These are phyloP conservation scores for Hanseniaspora guilliermondii DNA, from an alignment of 805 yeast species.

Conservation along the genomic window DNA sequence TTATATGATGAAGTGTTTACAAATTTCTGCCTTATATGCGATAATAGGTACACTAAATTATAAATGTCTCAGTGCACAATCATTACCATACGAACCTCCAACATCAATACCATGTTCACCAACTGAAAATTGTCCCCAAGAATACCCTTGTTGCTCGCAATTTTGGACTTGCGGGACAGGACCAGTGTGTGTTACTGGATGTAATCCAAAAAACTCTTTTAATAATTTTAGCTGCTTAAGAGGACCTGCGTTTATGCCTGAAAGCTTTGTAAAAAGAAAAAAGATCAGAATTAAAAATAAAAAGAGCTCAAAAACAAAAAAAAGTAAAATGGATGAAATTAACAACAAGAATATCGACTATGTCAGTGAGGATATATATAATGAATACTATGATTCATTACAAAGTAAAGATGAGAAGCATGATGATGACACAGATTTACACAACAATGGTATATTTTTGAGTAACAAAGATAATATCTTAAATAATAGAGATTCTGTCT, in stretches of 20 bases:
- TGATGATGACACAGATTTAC: not conserved
- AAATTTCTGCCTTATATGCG: not conserved
- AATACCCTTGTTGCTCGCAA: conserved; percentile 76
- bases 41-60: not conserved
- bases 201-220: conserved; percentile 66
- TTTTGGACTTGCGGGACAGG: conserved; percentile 77
- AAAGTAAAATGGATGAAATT: conserved; percentile 21
- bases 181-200: conserved; percentile 66
- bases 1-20: not conserved
- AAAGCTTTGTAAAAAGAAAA: conserved; percentile 17
- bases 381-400: not conserved
- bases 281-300: not conserved
- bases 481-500: not conserved
- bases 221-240: conserved; percentile 65
- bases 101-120: conserved; percentile 20
- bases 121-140: conserved; percentile 50
- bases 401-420: not conserved
- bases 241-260: conserved; percentile 51
- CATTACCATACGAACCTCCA: conserved; percentile 20
- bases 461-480: not conserved
- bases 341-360: conserved; percentile 18
- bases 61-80: conserved; percentile 11
- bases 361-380: not conserved
- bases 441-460: not conserved
- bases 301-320: not conserved